Evolutionary conservation across 306 rosid species (phyloP), one percentile per base, ranked within the genome.

Genomic region (Cucurbita argyrosperma): DNA sequence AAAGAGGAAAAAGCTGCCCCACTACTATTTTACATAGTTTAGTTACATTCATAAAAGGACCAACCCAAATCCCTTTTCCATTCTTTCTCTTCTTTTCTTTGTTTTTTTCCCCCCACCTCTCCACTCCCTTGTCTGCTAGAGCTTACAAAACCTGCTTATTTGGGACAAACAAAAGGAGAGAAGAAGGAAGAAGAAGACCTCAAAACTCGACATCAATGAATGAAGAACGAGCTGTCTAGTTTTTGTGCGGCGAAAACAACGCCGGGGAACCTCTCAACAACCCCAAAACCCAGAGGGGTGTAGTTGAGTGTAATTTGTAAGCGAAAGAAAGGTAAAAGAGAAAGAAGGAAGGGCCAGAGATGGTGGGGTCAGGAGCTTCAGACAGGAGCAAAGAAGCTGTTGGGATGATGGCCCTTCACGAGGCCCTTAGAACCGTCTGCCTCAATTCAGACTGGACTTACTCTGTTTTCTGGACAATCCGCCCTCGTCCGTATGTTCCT

Each of bases 321-420:
- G 63, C 74, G 62, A 77, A 51, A 64, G 62, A 77, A 74, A 62
- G 39, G 42, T 39, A 64, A 74, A 58, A 63, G 61, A 71, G 74
- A 23, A 50, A 64, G 70, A 52, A 63, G 54, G 76, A 61, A 76
- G 66, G 57, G 52, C 80, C 62, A 83, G 85, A 90, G 79, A 94
- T 95, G 99, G 99, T 91, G 99, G 99, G 99, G 90, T 91, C 99
- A 85, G 99, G 96, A 84, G 85, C 81, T 83, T 72, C 90, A 85
- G 97, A 91, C 85, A 89, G 99, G 83, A 89, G 97, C 96, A 95
- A 91, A 87, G 99, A 95, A 81, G 99, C 99, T 78, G 96, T 91
- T 77, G 99, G 97, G 85, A 95, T 95, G 99, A 95, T 95, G 99
- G 99, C 99, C 83, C 97, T 95, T 88, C 99, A 95, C 81, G 99